A percentile compares a stretch with the other conserved stretches of the same genome.
phyloP scores from a whole-genome alignment of 371 early-diverging fungal genomes.

The Aphelidium insulamus region DNA sequence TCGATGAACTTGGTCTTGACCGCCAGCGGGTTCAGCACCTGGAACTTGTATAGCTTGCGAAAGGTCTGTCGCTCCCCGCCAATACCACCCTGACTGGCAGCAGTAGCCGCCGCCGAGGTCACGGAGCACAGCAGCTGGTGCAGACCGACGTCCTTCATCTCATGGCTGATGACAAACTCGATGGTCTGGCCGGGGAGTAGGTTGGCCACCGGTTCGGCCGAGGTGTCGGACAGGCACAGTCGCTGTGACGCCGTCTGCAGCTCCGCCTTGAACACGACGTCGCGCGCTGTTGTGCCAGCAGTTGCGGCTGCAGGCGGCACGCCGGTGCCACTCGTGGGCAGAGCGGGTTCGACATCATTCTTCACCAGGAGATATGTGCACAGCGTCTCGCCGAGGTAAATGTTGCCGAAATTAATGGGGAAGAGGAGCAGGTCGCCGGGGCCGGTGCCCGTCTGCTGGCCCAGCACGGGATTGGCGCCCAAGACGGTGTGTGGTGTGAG shows the following conservation, averaged over 20 bases:
- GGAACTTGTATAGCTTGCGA: slow-evolving; percentile 81
- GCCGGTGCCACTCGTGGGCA: too few species aligned
- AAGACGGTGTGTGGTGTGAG: slow-evolving; percentile 4
- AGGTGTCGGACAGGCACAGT: slow-evolving; percentile 44
- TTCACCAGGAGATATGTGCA: slow-evolving; percentile 63
- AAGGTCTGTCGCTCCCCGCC: slow-evolving; percentile 44
- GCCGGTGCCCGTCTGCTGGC: slow-evolving; percentile 6
- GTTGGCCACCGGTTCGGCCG: slow-evolving; percentile 8
- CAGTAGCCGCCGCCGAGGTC: too few species aligned
- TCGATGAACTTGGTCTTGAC: slow-evolving; percentile 88
- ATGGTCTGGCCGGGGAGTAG: slow-evolving; percentile 26
- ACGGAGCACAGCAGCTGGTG: slow-evolving; percentile 78
- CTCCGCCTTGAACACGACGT: slow-evolving; percentile 53
- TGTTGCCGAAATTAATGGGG: slow-evolving; percentile 59
- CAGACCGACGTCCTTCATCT: slow-evolving; percentile 80
- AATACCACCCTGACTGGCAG: background rate
- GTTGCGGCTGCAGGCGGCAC: too few species aligned
- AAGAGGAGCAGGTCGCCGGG: slow-evolving; percentile 34
- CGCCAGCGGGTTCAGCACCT: slow-evolving; percentile 79
- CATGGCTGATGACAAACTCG: slow-evolving; percentile 57
- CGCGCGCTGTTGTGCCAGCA: too few species aligned
- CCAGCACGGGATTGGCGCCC: slow-evolving; percentile 5
- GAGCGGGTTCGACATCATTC: slow-evolving; percentile 76
- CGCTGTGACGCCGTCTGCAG: slow-evolving; percentile 63
- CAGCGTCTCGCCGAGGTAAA: slow-evolving; percentile 86